Percentiles rank a stretch among this genome's conserved stretches.
Evolutionary conservation across 768 basidiomycete genomes (phyloP).

Genomic region (Hirschioporus abietinus): DNA sequence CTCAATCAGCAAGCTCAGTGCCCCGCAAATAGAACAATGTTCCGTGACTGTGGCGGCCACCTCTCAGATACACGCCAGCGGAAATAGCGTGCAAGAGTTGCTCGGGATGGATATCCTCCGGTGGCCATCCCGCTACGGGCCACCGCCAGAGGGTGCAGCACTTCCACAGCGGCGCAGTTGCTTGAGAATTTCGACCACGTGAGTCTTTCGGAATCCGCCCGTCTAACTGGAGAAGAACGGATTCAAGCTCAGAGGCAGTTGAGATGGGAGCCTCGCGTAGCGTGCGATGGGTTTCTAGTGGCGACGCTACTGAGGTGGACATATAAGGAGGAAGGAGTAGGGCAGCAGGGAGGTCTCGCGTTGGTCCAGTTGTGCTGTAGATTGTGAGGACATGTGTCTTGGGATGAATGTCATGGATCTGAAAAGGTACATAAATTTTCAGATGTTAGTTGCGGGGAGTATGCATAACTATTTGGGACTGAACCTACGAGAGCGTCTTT

Average conservation of each 20-base stretch:
- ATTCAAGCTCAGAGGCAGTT: conserved; percentile 46
- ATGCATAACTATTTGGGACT: neutral
- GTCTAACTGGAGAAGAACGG: conserved; percentile 44
- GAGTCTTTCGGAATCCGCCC: conserved; percentile 33
- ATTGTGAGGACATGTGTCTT: conserved; percentile 37
- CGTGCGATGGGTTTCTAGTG: conserved; percentile 7
- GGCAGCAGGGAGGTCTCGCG: conserved; percentile 30
- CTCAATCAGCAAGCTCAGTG: neutral
- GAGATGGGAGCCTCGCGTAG: conserved; percentile 30
- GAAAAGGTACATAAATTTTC: neutral
- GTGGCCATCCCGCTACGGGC: conserved; percentile 26
- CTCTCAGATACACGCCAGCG: conserved; percentile 20
- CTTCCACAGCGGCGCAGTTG: conserved; percentile 48
- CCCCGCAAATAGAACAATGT: conserved; percentile 46
- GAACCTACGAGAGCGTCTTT: conserved; percentile 48
- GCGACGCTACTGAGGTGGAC: conserved; percentile 19
- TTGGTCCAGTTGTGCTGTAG: conserved; percentile 33
- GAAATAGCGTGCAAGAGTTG: conserved; percentile 12
- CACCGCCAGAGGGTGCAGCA: conserved; percentile 50
- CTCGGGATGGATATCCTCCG: conserved; percentile 11
- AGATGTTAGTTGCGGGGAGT: conserved; percentile 5
- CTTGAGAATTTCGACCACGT: conserved; percentile 36
- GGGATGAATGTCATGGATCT: conserved; percentile 45
- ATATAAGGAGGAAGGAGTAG: conserved; percentile 27
- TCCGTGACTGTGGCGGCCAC: conserved; percentile 40